These are phyloP conservation scores for Candida sp. DNA, from an alignment of 1,139 yeast genomes.

Conservation along the genomic window DNA sequence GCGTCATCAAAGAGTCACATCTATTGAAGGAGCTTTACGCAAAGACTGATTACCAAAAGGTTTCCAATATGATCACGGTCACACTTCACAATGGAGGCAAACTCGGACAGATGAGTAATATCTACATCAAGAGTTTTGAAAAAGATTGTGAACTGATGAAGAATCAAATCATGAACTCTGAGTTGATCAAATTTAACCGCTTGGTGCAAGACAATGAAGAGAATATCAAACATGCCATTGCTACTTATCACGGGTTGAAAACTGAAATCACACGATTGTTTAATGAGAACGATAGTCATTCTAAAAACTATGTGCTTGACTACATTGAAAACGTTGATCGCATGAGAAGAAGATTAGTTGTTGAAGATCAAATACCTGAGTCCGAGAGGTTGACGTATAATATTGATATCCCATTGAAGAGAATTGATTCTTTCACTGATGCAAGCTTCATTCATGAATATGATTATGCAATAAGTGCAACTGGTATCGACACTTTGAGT, in stretches of 20 bases:
- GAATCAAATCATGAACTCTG: constrained; percentile 49
- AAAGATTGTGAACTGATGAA: constrained; percentile 52
- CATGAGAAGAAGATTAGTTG: constrained; percentile 60
- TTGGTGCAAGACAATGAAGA: constrained; percentile 68
- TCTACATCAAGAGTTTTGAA: constrained; percentile 41
- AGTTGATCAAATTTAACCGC: constrained; percentile 51
- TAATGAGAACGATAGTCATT: constrained; percentile 24
- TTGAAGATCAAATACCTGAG: constrained; percentile 52
- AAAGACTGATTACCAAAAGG: constrained; percentile 27
- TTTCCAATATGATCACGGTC: constrained; percentile 38
- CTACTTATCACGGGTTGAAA: constrained; percentile 50
- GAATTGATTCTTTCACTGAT: constrained; percentile 16
- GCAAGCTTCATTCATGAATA: constrained; percentile 16
- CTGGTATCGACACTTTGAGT: constrained; percentile 30
- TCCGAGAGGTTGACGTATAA: constrained; percentile 47
- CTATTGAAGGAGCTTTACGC: constrained; percentile 21
- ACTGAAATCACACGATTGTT: constrained; percentile 45
- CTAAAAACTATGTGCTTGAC: constrained; percentile 52
- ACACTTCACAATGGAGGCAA: constrained; percentile 43
- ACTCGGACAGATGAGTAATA: constrained; percentile 40
- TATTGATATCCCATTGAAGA: constrained; percentile 42
- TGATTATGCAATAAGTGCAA: constrained; percentile 20
- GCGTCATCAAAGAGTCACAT: constrained; percentile 29
- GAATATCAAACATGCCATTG: constrained; percentile 52
- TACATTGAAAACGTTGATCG: constrained; percentile 71